Conservation (phyloP, 176 grass and related monocot species). For the Miscanthus lutarioriparius region DNA sequence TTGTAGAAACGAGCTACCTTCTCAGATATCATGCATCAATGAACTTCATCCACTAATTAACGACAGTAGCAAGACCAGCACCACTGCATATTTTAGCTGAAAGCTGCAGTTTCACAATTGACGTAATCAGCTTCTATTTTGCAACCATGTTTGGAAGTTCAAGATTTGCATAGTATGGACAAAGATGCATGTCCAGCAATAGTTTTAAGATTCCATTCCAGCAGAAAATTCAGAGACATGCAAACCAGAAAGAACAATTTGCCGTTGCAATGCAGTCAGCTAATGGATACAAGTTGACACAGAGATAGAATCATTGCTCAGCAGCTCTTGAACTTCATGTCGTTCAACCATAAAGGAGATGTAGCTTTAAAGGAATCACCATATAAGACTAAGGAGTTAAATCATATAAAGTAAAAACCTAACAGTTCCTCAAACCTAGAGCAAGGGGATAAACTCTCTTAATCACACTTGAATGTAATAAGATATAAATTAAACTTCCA, state of each 20-base stretch:
- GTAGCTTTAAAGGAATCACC: neutral
- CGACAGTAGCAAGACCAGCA: neutral
- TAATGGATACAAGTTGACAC: neutral
- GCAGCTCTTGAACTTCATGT: neutral
- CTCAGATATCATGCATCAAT: neutral
- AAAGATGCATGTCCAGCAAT: neutral
- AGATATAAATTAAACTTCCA: neutral
- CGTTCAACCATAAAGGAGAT: neutral
- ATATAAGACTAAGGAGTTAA: neutral
- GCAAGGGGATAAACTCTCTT: neutral
- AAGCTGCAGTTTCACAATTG: neutral
- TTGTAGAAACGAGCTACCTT: neutral
- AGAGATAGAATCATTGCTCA: neutral
- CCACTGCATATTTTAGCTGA: neutral
- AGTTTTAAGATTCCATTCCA: neutral
- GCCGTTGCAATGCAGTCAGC: neutral
- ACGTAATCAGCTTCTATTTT: neutral
- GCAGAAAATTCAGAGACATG: neutral
- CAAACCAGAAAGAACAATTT: neutral
- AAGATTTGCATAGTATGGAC: neutral
- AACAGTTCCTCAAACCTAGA: neutral
- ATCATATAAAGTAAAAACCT: neutral
- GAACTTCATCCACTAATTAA: slow-evolving; percentile 18
- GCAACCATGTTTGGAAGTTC: neutral
- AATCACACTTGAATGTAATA: neutral